Evolutionary conservation across 371 early-diverging fungal genomes (phyloP).

Genomic region (Synchytrium microbalum): DNA sequence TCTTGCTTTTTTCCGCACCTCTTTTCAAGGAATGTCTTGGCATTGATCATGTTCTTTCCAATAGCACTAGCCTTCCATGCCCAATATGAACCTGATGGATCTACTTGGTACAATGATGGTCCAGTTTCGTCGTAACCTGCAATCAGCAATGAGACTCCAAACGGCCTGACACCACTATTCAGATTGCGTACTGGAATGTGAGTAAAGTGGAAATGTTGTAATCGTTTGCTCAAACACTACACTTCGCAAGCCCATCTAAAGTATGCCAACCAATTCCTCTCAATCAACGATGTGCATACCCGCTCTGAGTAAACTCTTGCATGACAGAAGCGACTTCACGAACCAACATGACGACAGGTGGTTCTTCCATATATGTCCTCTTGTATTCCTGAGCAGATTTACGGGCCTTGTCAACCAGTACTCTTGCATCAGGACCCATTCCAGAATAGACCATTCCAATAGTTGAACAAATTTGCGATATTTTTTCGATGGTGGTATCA

Average conservation of each 20-base stretch:
- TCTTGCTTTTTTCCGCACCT: constrained; percentile 38
- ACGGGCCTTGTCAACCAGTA: constrained; percentile 89
- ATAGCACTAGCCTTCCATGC: constrained; percentile 98
- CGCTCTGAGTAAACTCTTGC: constrained; percentile 98
- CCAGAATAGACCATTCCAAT: constrained; percentile 98
- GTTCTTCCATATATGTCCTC: constrained; percentile 89
- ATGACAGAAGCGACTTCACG: constrained; percentile 93
- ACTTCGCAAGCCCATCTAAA: not conserved
- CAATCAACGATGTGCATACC: constrained; percentile 45
- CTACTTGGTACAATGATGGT: constrained; percentile 93
- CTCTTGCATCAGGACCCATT: constrained; percentile 95
- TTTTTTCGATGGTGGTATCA: constrained; percentile 78
- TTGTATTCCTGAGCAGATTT: constrained; percentile 94
- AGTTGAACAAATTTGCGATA: constrained; percentile 80
- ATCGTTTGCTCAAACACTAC: not conserved
- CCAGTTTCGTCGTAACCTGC: constrained; percentile 91
- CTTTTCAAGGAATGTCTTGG: constrained; percentile 97
- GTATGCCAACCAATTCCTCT: constrained; percentile 2
- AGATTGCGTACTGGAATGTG: constrained; percentile 7
- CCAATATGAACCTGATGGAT: constrained; percentile 97
- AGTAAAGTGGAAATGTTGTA: not conserved
- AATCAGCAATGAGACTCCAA: constrained; percentile 96
- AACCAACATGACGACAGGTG: constrained; percentile 87
- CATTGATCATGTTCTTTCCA: constrained; percentile 97
- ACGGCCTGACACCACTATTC: constrained; percentile 94